phyloP scores from a whole-genome alignment of 2,329 filamentous ascomycete genomes.

The Tricladium varicosporioides region DNA sequence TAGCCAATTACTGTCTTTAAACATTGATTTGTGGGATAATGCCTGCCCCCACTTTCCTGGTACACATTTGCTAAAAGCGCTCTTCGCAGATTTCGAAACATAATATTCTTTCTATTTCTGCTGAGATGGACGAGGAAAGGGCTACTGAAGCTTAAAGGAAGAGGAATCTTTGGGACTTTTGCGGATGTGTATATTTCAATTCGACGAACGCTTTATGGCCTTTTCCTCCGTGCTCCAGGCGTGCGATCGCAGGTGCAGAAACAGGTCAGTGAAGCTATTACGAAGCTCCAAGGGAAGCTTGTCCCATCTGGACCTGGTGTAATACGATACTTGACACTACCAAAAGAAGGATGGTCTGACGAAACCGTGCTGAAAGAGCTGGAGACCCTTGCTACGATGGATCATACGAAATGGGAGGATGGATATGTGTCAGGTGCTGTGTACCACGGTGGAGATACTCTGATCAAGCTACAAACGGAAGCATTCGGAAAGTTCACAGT shows the following conservation, averaged over 20 bases:
- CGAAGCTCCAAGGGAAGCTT: constrained; percentile 80
- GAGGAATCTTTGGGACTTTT: constrained; percentile 78
- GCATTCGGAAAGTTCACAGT: constrained; percentile 95
- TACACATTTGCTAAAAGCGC: background rate
- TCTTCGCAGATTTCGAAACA: constrained; percentile 67
- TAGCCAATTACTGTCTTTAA: constrained; percentile 58
- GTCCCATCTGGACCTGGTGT: constrained; percentile 70
- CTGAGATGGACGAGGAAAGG: constrained; percentile 77
- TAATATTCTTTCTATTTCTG: constrained; percentile 86
- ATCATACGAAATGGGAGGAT: constrained; percentile 96
- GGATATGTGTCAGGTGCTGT: constrained; percentile 92
- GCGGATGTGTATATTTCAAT: constrained; percentile 70
- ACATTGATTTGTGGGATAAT: constrained; percentile 64
- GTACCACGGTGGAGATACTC: constrained; percentile 84
- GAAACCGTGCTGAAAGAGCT: constrained; percentile 81
- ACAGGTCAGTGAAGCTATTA: constrained; percentile 76
- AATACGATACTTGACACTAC: constrained; percentile 72
- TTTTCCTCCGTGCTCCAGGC: constrained; percentile 82
- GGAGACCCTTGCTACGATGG: constrained; percentile 74
- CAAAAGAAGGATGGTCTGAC: constrained; percentile 77
- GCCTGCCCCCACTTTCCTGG: background rate
- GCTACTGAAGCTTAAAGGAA: constrained; percentile 83
- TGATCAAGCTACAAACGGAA: constrained; percentile 83
- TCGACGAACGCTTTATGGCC: constrained; percentile 74
- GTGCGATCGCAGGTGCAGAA: constrained; percentile 83